Conservation (phyloP, 2,329 filamentous ascomycete genomes). For the Diaporthe nobilis region DNA sequence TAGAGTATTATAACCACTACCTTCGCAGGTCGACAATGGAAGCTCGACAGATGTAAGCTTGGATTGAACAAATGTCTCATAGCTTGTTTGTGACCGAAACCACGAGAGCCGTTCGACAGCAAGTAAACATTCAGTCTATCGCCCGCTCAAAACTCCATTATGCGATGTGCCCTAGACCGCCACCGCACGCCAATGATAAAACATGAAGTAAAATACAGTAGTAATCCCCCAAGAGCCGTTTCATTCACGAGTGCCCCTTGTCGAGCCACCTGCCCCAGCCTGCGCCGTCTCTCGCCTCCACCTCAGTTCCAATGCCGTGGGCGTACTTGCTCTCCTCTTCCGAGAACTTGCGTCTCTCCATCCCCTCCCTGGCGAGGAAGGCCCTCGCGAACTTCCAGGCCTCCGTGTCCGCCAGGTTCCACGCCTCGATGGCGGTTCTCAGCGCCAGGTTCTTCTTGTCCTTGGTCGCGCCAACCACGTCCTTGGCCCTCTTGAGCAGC, state of each 20-base stretch:
- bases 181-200: background rate
- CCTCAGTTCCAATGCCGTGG: constrained; percentile 70
- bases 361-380: constrained; percentile 72
- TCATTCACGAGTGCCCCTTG: constrained; percentile 11
- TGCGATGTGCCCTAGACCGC: constrained; percentile 11
- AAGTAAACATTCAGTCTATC: constrained; percentile 23
- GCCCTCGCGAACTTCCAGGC: constrained; percentile 82
- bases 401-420: constrained; percentile 81
- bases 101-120: background rate
- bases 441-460: constrained; percentile 60
- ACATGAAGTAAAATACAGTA: background rate
- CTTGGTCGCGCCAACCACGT: constrained; percentile 57
- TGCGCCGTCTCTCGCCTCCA: constrained; percentile 48
- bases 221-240: background rate
- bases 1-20: no score
- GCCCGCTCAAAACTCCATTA: constrained; percentile 23
- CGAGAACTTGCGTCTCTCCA: constrained; percentile 79
- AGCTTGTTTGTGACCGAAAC: background rate
- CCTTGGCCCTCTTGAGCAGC: constrained; percentile 64
- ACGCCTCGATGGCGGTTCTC: constrained; percentile 72
- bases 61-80: background rate
- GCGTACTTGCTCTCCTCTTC: constrained; percentile 76
- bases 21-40: no score
- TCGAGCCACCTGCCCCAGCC: constrained; percentile 26
- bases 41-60: no score